Evolutionary conservation across 2,329 filamentous ascomycete species (phyloP).

Genomic region (Talaromyces sp.): DNA sequence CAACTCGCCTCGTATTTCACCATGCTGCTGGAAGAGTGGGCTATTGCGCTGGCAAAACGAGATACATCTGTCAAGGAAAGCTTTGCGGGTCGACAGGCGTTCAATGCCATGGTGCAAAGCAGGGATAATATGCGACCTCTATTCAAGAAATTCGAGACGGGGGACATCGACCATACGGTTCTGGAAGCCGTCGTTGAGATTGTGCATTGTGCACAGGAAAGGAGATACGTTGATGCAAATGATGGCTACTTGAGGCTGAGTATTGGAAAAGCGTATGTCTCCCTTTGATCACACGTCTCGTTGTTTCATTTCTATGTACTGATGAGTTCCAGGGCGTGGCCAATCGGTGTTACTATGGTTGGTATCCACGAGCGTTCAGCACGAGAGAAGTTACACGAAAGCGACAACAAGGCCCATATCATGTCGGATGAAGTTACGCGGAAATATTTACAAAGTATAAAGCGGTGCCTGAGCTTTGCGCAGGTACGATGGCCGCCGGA

Average conservation of each 20-base stretch:
- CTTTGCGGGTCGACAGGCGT: slow-evolving; percentile 74
- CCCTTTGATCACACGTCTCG: too few species aligned
- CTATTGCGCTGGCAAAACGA: slow-evolving; percentile 64
- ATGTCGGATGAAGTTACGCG: slow-evolving; percentile 95
- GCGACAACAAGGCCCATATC: slow-evolving; percentile 79
- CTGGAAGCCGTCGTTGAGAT: slow-evolving; percentile 85
- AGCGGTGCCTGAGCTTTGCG: slow-evolving; percentile 91
- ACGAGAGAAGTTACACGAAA: slow-evolving; percentile 87
- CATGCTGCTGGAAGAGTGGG: slow-evolving; percentile 89
- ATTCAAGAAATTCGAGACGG: slow-evolving; percentile 82
- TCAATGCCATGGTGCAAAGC: slow-evolving; percentile 80
- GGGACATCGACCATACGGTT: slow-evolving; percentile 72
- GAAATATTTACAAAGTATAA: slow-evolving; percentile 97
- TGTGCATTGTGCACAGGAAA: slow-evolving; percentile 81
- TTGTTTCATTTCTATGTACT: neutral
- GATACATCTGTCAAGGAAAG: slow-evolving; percentile 61
- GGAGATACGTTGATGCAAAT: slow-evolving; percentile 92
- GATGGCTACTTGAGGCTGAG: slow-evolving; percentile 89
- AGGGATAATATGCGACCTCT: slow-evolving; percentile 83
- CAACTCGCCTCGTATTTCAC: slow-evolving; percentile 95
- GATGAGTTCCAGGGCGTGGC: slow-evolving; percentile 65
- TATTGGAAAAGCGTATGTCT: slow-evolving; percentile 75
- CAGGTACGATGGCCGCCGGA: slow-evolving; percentile 95
- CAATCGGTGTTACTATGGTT: slow-evolving; percentile 99
- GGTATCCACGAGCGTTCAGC: slow-evolving; percentile 97